Percentiles rank a stretch among this genome's conserved stretches.
phyloP scores from a whole-genome alignment of 2,329 filamentous ascomycete genomes.

The Kalaharituber pfeilii region DNA sequence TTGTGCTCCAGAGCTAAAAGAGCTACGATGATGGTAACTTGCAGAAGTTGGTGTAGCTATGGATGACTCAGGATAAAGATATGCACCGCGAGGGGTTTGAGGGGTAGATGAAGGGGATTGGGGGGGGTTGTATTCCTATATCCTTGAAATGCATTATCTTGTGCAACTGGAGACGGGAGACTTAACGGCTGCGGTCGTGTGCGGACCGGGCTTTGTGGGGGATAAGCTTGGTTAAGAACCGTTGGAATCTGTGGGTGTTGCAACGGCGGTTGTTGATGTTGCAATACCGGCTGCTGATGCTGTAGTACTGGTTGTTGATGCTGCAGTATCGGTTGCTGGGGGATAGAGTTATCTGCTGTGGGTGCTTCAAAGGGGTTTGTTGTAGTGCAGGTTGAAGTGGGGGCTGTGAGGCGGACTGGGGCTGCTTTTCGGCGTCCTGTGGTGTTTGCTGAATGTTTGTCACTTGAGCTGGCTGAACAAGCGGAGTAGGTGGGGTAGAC shows the following conservation, averaged over 20 bases:
- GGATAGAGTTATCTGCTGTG: background rate
- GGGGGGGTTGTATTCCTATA: conserved; percentile 18
- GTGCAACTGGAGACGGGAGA: conserved; percentile 7
- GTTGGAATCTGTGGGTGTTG: conserved; percentile 7
- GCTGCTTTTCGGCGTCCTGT: background rate
- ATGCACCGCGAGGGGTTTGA: background rate
- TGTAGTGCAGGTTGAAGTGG: background rate
- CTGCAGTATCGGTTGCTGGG: background rate
- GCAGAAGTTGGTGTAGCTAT: background rate
- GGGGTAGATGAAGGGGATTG: conserved; percentile 15
- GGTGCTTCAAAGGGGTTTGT: background rate
- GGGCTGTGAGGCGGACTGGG: background rate
- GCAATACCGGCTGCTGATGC: background rate
- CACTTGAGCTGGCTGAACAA: background rate
- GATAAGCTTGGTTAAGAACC: background rate
- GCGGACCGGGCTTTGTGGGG: conserved; percentile 7
- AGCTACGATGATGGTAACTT: background rate
- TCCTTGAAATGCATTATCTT: conserved; percentile 12
- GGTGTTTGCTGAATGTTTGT: background rate
- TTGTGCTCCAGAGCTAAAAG: background rate
- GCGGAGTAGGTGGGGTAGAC: background rate
- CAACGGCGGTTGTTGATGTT: conserved; percentile 1
- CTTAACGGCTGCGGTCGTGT: conserved; percentile 14
- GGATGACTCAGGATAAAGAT: background rate
- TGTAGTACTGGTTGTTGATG: conserved; percentile 4